Evolutionary conservation across 2,329 filamentous ascomycete genomes (phyloP).

Genomic region (Juglanconis oblonga): DNA sequence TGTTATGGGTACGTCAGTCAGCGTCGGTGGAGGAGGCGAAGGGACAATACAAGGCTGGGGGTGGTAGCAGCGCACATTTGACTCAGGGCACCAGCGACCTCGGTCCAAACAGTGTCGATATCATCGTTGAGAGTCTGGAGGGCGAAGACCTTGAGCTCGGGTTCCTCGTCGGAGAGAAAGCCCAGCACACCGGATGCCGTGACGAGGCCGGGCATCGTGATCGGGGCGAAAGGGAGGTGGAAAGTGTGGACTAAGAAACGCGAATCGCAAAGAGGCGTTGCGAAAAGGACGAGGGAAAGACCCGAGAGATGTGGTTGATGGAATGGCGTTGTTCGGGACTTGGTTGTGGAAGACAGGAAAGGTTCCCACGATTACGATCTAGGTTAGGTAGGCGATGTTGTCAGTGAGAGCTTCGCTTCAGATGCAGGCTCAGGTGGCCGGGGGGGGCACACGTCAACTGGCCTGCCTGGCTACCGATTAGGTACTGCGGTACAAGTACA

Average conservation of each 20-base stretch:
- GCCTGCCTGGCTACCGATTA: no score
- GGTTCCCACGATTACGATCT: no score
- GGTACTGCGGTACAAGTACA: no score
- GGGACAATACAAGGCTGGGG: not conserved
- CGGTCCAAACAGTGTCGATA: constrained; percentile 96
- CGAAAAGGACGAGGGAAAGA: not conserved
- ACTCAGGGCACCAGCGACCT: constrained; percentile 87
- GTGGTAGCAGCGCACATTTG: constrained; percentile 66
- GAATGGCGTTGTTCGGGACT: not conserved
- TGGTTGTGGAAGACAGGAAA: no score
- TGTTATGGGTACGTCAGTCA: constrained; percentile 35
- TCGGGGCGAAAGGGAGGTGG: constrained; percentile 17
- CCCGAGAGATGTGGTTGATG: not conserved
- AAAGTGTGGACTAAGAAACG: constrained; percentile 1
- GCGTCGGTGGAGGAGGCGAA: constrained; percentile 12
- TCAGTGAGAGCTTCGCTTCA: no score
- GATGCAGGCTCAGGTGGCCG: no score
- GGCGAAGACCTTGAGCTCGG: constrained; percentile 91
- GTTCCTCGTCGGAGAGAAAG: constrained; percentile 92
- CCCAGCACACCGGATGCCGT: constrained; percentile 93
- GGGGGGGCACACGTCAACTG: no score
- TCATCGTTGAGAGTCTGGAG: constrained; percentile 93
- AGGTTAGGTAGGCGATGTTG: no score
- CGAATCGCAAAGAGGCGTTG: not conserved
- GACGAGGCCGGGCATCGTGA: constrained; percentile 83